These are phyloP conservation scores for Aspergillus avenaceus DNA, from an alignment of 495 filamentous ascomycete genomes.

Conservation along the genomic window DNA sequence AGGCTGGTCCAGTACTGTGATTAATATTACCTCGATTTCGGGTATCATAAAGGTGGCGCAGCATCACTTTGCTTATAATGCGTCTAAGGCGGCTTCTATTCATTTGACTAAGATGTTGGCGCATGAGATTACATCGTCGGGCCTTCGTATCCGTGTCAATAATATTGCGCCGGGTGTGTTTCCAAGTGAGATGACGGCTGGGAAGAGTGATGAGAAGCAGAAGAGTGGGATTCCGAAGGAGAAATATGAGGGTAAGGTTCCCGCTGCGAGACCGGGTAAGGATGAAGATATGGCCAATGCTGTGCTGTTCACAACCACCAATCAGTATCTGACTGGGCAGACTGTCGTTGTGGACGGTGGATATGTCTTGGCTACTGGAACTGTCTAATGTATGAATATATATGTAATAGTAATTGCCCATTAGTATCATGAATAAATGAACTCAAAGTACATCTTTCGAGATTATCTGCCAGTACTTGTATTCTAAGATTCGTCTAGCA, in stretches of 20 bases:
- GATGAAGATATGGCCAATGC: constrained; percentile 73
- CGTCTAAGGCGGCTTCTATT: constrained; percentile 46
- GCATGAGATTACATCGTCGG: constrained; percentile 41
- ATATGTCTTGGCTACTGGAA: constrained; percentile 37
- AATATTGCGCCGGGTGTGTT: constrained; percentile 55
- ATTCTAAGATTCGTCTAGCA: too few species aligned
- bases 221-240: constrained; percentile 61
- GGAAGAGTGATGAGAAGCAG: constrained; percentile 50
- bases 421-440: too few species aligned
- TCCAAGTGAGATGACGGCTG: constrained; percentile 52
- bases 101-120: constrained; percentile 54
- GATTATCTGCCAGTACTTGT: too few species aligned
- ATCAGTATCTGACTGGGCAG: constrained; percentile 72
- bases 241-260: constrained; percentile 57
- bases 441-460: too few species aligned
- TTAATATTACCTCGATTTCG: constrained; percentile 57
- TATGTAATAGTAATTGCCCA: too few species aligned
- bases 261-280: constrained; percentile 57
- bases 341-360: constrained; percentile 65
- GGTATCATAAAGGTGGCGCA: constrained; percentile 47
- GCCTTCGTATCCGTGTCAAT: constrained; percentile 44
- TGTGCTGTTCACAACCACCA: constrained; percentile 57
- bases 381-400: constrained; percentile 9
- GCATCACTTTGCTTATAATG: constrained; percentile 52
- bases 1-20: constrained; percentile 52